Conservation (phyloP, 129 eudicot species). For the Artemisia annua region DNA sequence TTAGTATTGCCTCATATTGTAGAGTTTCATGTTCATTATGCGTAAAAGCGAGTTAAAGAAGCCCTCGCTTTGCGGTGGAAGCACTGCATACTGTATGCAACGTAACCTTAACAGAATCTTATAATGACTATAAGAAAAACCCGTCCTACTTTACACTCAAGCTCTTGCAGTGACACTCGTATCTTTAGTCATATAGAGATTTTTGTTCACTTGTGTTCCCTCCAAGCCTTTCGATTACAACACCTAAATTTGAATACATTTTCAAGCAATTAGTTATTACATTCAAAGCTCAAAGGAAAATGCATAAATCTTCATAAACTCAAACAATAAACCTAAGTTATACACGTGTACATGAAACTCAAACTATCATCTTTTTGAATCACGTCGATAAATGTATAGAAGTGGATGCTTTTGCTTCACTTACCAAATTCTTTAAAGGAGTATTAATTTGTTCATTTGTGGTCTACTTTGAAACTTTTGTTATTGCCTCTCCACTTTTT, state of each 20-base stretch:
- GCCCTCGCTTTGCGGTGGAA: too few species aligned
- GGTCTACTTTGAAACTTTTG: conserved; percentile 77
- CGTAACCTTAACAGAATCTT: not conserved
- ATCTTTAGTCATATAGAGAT: not conserved
- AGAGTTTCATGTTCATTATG: too few species aligned
- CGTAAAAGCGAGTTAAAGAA: too few species aligned
- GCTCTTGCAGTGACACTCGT: not conserved
- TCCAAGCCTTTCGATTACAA: conserved; percentile 80
- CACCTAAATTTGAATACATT: conserved; percentile 33
- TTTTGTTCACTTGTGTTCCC: conserved; percentile 40
- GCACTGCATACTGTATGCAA: too few species aligned
- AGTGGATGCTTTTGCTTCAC: conserved; percentile 50
- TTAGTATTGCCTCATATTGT: too few species aligned
- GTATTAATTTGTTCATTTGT: conserved; percentile 39
- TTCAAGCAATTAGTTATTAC: too few species aligned
- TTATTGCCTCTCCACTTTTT: conserved; percentile 62
- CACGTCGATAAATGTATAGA: conserved; percentile 25
- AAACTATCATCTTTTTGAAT: conserved; percentile 41
- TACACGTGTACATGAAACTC: too few species aligned
- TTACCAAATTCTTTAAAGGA: conserved; percentile 54
- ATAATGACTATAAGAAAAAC: not conserved
- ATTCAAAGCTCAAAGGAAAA: too few species aligned
- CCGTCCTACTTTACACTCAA: not conserved
- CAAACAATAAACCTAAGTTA: too few species aligned
- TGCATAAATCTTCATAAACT: too few species aligned